These are phyloP conservation scores for Phytophthora pini DNA, from an alignment of 352 stramenopile genomes.

Conservation along the genomic window DNA sequence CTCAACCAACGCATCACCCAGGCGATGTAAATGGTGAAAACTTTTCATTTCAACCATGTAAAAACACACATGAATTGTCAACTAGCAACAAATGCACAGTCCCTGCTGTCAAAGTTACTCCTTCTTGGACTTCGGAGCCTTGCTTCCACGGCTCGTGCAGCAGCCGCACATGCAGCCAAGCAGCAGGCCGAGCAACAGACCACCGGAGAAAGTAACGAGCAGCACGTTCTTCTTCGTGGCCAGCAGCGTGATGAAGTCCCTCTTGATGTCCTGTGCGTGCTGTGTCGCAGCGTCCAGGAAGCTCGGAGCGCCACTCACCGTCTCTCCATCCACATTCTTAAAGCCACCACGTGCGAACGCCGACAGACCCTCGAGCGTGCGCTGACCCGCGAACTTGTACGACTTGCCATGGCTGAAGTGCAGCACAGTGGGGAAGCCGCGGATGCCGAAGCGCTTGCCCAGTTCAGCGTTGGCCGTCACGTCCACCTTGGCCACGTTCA, in stretches of 20 bases:
- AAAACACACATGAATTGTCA: slow-evolving; percentile 12
- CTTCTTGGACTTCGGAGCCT: slow-evolving; percentile 61
- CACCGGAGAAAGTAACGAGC: slow-evolving; percentile 74
- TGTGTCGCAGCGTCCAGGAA: slow-evolving; percentile 46
- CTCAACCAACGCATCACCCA: slow-evolving; percentile 57
- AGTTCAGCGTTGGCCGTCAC: slow-evolving; percentile 77
- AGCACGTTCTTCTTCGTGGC: slow-evolving; percentile 87
- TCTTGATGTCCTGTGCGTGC: slow-evolving; percentile 58
- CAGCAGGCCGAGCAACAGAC: slow-evolving; percentile 67
- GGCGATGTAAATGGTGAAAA: slow-evolving; percentile 26
- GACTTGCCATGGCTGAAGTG: slow-evolving; percentile 80
- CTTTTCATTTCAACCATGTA: slow-evolving; percentile 3
- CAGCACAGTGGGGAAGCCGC: slow-evolving; percentile 79
- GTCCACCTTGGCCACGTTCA: slow-evolving; percentile 94
- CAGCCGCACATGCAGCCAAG: slow-evolving; percentile 77
- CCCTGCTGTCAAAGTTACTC: slow-evolving; percentile 38
- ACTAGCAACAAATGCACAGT: slow-evolving; percentile 8
- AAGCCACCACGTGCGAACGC: slow-evolving; percentile 69
- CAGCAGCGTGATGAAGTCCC: slow-evolving; percentile 73
- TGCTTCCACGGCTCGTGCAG: slow-evolving; percentile 58
- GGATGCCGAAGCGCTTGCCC: slow-evolving; percentile 86
- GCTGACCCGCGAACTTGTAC: slow-evolving; percentile 77
- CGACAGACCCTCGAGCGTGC: slow-evolving; percentile 63
- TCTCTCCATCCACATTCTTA: slow-evolving; percentile 49
- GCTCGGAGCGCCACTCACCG: slow-evolving; percentile 41